phyloP scores from a whole-genome alignment of 352 stramenopile genomes.

The Blastocystis sp. region DNA sequence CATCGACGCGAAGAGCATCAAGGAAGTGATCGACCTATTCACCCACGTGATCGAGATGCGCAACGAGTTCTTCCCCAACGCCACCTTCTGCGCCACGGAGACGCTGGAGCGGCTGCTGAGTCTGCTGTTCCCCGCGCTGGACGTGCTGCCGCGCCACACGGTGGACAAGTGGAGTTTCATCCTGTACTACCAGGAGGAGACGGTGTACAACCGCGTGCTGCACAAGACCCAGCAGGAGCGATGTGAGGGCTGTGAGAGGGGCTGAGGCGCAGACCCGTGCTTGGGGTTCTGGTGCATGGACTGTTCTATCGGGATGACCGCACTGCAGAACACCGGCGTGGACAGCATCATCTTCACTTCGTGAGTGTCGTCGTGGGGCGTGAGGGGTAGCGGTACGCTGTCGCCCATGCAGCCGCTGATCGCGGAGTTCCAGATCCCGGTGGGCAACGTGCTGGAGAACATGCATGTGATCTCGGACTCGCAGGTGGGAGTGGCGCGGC shows the following conservation, averaged over 20 bases:
- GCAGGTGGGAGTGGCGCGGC: conserved; percentile 78
- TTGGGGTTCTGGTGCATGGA: conserved; percentile 68
- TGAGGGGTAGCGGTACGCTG: conserved; percentile 86
- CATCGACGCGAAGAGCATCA: conserved; percentile 25
- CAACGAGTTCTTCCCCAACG: conserved; percentile 28
- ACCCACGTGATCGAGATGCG: background rate
- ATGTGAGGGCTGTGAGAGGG: conserved; percentile 1
- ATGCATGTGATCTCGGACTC: conserved; percentile 88
- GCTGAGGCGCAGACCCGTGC: conserved; percentile 13
- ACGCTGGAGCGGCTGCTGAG: conserved; percentile 28
- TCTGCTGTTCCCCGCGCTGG: background rate
- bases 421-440: conserved; percentile 91
- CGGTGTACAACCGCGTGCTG: background rate
- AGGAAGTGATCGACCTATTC: background rate
- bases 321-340: background rate
- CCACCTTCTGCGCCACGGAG: conserved; percentile 16
- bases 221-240: background rate
- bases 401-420: conserved; percentile 90
- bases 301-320: conserved; percentile 40
- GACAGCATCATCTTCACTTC: conserved; percentile 59
- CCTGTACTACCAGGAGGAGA: conserved; percentile 37
- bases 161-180: conserved; percentile 59
- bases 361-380: background rate
- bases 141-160: background rate
- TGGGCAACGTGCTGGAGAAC: conserved; percentile 92